Conservation (phyloP, 352 stramenopile species). For the Globisporangium abappressorium region DNA sequence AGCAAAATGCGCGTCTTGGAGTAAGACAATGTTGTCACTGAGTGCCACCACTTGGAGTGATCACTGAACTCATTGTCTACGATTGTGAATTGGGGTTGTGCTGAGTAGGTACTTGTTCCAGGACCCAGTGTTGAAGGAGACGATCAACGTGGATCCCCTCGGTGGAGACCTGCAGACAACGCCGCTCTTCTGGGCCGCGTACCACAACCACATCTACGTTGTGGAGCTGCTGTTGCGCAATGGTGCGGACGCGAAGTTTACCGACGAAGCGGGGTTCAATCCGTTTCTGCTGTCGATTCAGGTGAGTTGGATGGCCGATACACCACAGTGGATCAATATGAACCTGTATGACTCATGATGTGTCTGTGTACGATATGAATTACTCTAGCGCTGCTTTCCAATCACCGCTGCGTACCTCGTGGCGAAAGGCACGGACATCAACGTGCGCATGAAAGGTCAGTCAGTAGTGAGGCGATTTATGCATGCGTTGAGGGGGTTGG, state of each 20-base stretch:
- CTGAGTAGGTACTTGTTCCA: slow-evolving; percentile 45
- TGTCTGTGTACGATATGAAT: neutral
- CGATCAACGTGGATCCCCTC: slow-evolving; percentile 46
- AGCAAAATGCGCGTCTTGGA: slow-evolving; percentile 77
- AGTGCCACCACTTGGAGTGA: neutral
- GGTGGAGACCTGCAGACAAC: slow-evolving; percentile 62
- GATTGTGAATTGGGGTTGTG: neutral
- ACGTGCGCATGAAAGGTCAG: slow-evolving; percentile 47
- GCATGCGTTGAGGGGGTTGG: neutral
- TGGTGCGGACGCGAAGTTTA: slow-evolving; percentile 50
- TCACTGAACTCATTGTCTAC: neutral
- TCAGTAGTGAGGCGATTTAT: neutral
- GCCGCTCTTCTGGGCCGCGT: slow-evolving; percentile 73
- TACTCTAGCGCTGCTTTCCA: slow-evolving; percentile 51
- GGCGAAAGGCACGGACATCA: slow-evolving; percentile 66
- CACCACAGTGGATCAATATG: neutral
- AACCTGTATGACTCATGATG: neutral
- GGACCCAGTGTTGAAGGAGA: slow-evolving; percentile 27
- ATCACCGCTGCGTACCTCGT: slow-evolving; percentile 77
- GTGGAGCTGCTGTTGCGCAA: slow-evolving; percentile 68
- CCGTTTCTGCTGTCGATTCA: slow-evolving; percentile 69
- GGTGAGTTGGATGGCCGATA: slow-evolving; percentile 10
- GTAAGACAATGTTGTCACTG: slow-evolving; percentile 22
- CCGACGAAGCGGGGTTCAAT: slow-evolving; percentile 49
- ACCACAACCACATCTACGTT: slow-evolving; percentile 77